Evolutionary conservation across 2,329 filamentous ascomycete genomes (phyloP).

Genomic region (Fusarium falciforme): DNA sequence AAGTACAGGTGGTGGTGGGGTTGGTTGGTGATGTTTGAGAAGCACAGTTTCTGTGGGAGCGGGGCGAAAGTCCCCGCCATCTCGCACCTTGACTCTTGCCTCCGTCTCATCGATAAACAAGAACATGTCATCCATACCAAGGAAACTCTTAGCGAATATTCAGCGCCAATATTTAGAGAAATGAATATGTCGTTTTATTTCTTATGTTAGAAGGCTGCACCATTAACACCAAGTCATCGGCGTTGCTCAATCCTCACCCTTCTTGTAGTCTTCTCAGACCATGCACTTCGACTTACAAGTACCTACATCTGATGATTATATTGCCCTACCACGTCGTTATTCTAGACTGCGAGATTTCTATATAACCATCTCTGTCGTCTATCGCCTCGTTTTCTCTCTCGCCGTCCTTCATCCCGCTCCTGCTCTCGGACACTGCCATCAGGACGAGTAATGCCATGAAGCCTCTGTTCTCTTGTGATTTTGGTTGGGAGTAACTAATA

Average conservation of each 20-base stretch:
- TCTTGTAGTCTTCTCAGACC: background rate
- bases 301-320: background rate
- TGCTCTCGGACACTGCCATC: background rate
- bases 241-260: background rate
- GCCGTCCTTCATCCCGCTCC: background rate
- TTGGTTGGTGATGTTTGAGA: constrained; percentile 1
- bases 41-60: constrained; percentile 29
- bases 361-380: background rate
- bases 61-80: background rate
- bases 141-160: background rate
- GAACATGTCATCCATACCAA: background rate
- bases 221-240: background rate
- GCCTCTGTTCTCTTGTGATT: background rate
- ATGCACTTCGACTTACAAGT: background rate
- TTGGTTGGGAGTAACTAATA: too few relatives aligned
- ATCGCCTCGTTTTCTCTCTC: background rate
- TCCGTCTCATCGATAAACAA: background rate
- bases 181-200: background rate
- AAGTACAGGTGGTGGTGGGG: constrained; percentile 24
- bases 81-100: background rate
- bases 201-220: background rate
- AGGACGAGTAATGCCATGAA: background rate
- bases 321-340: too few relatives aligned
- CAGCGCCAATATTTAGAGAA: background rate
- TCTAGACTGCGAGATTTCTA: background rate